A percentile compares a stretch with the other conserved stretches of the same genome.
Conservation (phyloP, 805 yeast species). For the Candida xyloterini region DNA sequence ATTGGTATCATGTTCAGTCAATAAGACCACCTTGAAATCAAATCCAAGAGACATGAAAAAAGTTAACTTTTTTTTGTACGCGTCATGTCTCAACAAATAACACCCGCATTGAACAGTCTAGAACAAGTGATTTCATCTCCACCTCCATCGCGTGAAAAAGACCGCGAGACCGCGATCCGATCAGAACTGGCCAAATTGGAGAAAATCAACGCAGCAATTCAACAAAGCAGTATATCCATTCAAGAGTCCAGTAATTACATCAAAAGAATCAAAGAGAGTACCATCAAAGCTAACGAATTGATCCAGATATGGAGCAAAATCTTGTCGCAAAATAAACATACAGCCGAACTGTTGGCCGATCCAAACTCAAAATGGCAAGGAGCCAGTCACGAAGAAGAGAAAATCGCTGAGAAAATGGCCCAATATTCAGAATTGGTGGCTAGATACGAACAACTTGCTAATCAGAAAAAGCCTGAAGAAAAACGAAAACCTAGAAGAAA, state of each 20-base stretch:
- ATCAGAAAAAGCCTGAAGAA: not conserved
- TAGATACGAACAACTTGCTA: conserved; percentile 18
- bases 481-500: conserved; percentile 18
- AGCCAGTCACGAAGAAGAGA: conserved; percentile 16
- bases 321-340: conserved; percentile 58
- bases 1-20: conserved; percentile 31
- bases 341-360: conserved; percentile 42
- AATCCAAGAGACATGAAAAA: conserved; percentile 35
- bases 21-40: conserved; percentile 44
- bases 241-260: conserved; percentile 19
- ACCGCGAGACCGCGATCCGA: conserved; percentile 14
- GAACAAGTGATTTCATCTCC: conserved; percentile 16
- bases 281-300: conserved; percentile 30
- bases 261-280: conserved; percentile 15
- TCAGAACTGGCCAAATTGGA: conserved; percentile 16
- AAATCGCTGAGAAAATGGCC: conserved; percentile 19
- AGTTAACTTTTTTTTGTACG: conserved; percentile 6
- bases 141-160: conserved; percentile 5
- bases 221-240: conserved; percentile 19
- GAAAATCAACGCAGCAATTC: conserved; percentile 18
- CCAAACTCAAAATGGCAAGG: conserved; percentile 17
- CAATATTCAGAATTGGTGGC: conserved; percentile 30
- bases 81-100: conserved; percentile 18
- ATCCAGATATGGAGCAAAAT: conserved; percentile 61
- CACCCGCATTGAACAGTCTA: conserved; percentile 14